Percentiles rank a stretch among this genome's conserved stretches.
These are phyloP conservation scores for Candida loeiensis DNA, from an alignment of 805 yeast species.

Conservation along the genomic window DNA sequence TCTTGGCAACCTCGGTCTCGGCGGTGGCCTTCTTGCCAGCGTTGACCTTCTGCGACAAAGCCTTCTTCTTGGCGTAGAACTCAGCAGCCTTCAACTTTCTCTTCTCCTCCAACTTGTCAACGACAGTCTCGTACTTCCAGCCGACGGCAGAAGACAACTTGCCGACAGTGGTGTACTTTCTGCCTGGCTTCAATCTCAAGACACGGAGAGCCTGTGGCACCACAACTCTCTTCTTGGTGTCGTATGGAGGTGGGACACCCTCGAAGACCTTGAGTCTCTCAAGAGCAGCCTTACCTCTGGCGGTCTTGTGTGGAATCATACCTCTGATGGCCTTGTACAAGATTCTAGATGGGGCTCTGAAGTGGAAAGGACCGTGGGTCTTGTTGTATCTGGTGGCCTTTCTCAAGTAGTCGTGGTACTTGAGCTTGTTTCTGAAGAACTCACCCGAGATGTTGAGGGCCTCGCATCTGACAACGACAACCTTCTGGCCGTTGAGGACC, in stretches of 20 bases:
- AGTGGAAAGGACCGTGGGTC: constrained; percentile 99
- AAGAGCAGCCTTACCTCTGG: constrained; percentile 99
- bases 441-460: constrained; percentile 99
- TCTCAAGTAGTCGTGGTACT: constrained; percentile 99
- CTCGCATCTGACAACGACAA: constrained; percentile 96
- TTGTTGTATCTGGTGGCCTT: constrained; percentile 99
- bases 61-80: constrained; percentile 97
- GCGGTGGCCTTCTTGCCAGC: constrained; percentile 86
- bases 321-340: constrained; percentile 99
- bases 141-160: constrained; percentile 96
- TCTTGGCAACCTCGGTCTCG: constrained; percentile 84
- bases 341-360: constrained; percentile 99
- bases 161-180: constrained; percentile 98
- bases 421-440: constrained; percentile 99
- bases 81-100: constrained; percentile 98
- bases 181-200: constrained; percentile 98
- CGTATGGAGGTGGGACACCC: constrained; percentile 99
- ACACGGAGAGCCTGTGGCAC: constrained; percentile 99
- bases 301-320: constrained; percentile 99
- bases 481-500: constrained; percentile 95
- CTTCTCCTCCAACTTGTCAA: constrained; percentile 97
- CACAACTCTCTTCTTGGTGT: constrained; percentile 99
- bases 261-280: constrained; percentile 99
- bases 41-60: constrained; percentile 86
- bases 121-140: constrained; percentile 99